A percentile compares a stretch with the other conserved stretches of the same genome.
These are phyloP conservation scores for Cucurbitaria berberidis DNA, from an alignment of 2,329 filamentous ascomycete species.

Conservation along the genomic window DNA sequence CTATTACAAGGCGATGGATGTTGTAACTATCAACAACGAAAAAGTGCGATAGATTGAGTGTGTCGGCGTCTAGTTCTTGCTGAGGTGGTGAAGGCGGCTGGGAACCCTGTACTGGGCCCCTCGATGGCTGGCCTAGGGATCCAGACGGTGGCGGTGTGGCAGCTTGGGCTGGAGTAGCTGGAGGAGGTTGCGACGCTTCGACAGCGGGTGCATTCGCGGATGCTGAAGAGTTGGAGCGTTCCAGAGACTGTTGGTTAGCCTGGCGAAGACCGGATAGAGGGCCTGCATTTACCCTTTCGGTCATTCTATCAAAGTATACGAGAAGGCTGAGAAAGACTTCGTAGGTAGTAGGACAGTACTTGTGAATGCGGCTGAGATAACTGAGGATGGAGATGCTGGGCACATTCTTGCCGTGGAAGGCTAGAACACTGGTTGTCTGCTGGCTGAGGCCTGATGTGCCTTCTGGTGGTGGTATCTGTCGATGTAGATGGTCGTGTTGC, in stretches of 20 bases:
- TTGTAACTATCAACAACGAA: constrained; percentile 99
- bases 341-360: constrained; percentile 98
- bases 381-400: constrained; percentile 96
- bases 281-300: constrained; percentile 86
- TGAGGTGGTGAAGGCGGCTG: constrained; percentile 48
- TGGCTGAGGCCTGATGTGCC: constrained; percentile 64
- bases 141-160: constrained; percentile 58
- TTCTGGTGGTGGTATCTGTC: constrained; percentile 68
- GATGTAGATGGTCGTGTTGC: constrained; percentile 89
- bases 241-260: constrained; percentile 57
- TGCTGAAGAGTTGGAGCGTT: constrained; percentile 40
- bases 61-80: constrained; percentile 51
- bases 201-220: constrained; percentile 39
- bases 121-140: constrained; percentile 51
- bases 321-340: constrained; percentile 95
- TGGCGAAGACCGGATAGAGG: constrained; percentile 69
- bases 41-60: constrained; percentile 67
- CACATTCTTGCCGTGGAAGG: constrained; percentile 97
- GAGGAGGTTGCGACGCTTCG: constrained; percentile 21
- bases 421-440: constrained; percentile 77
- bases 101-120: constrained; percentile 31
- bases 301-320: constrained; percentile 99
- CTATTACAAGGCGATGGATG: constrained; percentile 94
- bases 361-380: constrained; percentile 95
- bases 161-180: constrained; percentile 49